Evolutionary conservation across 169 alveolate species (phyloP), one percentile per base, ranked within the genome.

Genomic region (Plasmodium inui): DNA sequence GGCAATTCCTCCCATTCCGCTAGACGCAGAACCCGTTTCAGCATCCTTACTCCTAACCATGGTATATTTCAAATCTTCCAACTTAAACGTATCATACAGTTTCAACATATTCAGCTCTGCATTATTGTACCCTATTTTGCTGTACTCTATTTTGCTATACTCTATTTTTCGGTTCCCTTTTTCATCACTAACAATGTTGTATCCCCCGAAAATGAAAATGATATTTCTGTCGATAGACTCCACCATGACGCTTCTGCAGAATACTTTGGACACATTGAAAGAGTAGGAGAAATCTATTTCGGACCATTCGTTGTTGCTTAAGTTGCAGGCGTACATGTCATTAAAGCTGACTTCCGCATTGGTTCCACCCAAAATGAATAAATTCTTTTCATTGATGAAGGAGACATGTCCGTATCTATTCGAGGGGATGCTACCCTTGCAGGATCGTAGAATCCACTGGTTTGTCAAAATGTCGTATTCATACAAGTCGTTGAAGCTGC

Each of bases 301-400:
- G 30, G 93, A 34, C 93, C 93, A 86, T 57, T 86, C 93, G 80
- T 76, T 86, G n/a, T 61, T 86, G 5, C 44, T 86, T 41, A 86
- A 76, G 67, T 86, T 57, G 37, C 93, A 86, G 39, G 93, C 41
- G 67, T 86, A 86, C 93, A 86, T 86, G 44, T 86, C 93, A 76
- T 41, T 86, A 55, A 86, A 86, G 80, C 93, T 86, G 5, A 86
- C 44, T 86, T 86, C 93, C 19, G 93, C 79, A 76, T 86, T 86
- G 19, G 93, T 86, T 8, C 93, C 93, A n/a, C 93, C 93, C 50
- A 86, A 86, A 53, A 86, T 86, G 81, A 86, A 86, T 30, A 86
- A 86, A 50, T 86, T 74, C 34, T 86, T 86, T 76, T 84, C 93
- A 53, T 86, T 74, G 55, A 86, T 86, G 80, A 86, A 86, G 14